Conservation (phyloP, 1,139 yeast species). For the Casaregolazyma suthepensis region DNA sequence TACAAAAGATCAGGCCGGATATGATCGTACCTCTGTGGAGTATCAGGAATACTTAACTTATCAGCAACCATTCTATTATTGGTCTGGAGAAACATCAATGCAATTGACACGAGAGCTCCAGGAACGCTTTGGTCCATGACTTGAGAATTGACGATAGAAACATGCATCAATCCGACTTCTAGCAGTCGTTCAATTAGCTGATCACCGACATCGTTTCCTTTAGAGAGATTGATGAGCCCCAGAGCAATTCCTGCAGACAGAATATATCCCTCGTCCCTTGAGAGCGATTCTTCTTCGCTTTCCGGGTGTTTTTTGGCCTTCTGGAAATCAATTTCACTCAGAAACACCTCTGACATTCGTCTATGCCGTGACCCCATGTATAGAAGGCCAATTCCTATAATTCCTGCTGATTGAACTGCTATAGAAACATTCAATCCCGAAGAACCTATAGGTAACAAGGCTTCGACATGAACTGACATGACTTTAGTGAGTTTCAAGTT, state of each 20-base stretch:
- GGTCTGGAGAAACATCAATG: constrained; percentile 67
- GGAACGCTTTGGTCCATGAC: constrained; percentile 69
- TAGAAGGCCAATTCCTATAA: constrained; percentile 82
- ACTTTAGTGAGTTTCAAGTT: constrained; percentile 86
- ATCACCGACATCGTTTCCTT: constrained; percentile 59
- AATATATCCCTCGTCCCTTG: constrained; percentile 66
- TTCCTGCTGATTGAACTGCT: constrained; percentile 85
- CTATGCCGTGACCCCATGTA: constrained; percentile 76
- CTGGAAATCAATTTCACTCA: constrained; percentile 30
- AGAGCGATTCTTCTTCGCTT: constrained; percentile 11
- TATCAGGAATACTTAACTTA: constrained; percentile 58
- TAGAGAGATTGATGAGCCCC: constrained; percentile 82
- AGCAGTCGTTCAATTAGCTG: constrained; percentile 63
- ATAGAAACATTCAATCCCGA: constrained; percentile 80
- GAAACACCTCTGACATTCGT: constrained; percentile 76
- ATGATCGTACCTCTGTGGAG: constrained; percentile 59
- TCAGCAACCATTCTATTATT: constrained; percentile 54
- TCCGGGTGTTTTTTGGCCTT: not conserved
- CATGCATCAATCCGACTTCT: constrained; percentile 53
- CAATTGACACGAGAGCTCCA: constrained; percentile 75
- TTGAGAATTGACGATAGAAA: constrained; percentile 59
- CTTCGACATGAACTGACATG: constrained; percentile 87
- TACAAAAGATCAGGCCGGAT: constrained; percentile 75
- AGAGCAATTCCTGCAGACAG: constrained; percentile 84
- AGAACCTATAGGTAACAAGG: constrained; percentile 85